These are phyloP conservation scores for Piper betle DNA, from an alignment of 164 flowering plant genomes.

Conservation along the genomic window DNA sequence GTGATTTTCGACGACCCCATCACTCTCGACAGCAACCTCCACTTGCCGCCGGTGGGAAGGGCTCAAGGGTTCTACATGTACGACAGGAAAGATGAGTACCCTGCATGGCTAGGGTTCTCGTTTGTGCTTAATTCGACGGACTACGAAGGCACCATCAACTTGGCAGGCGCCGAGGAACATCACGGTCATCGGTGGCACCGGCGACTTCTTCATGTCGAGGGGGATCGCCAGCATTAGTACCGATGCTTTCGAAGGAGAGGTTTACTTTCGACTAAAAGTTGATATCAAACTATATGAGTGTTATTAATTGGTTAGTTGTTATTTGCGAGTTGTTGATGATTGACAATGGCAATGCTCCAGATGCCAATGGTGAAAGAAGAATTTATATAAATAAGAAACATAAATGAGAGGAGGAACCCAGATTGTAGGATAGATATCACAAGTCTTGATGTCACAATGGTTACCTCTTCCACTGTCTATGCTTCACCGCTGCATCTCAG, in stretches of 20 bases:
- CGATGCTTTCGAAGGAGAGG: constrained; percentile 51
- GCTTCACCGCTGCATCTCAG: too few species aligned
- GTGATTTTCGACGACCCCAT: constrained; percentile 75
- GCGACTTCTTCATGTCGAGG: constrained; percentile 74
- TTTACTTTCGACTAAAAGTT: constrained; percentile 44
- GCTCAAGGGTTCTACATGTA: constrained; percentile 76
- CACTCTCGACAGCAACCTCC: constrained; percentile 46
- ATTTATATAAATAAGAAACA: too few species aligned
- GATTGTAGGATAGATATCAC: too few species aligned
- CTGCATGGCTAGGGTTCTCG: constrained; percentile 50
- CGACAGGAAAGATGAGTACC: constrained; percentile 35
- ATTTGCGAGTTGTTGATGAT: too few species aligned
- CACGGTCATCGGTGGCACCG: constrained; percentile 66
- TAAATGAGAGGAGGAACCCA: too few species aligned
- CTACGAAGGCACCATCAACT: constrained; percentile 41
- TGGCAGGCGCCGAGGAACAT: constrained; percentile 68
- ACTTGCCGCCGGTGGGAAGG: constrained; percentile 44
- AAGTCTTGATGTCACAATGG: too few species aligned
- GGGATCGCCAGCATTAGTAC: constrained; percentile 54
- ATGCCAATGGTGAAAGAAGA: too few species aligned
- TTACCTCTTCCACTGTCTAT: too few species aligned
- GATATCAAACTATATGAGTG: constrained; percentile 73
- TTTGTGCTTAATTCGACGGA: constrained; percentile 49
- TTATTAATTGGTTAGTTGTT: constrained; percentile 7
- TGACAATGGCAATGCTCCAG: too few species aligned